Base-by-base conservation (phyloP, 768 basidiomycete genomes). In the Hydnomerulius pinastri region DNA sequence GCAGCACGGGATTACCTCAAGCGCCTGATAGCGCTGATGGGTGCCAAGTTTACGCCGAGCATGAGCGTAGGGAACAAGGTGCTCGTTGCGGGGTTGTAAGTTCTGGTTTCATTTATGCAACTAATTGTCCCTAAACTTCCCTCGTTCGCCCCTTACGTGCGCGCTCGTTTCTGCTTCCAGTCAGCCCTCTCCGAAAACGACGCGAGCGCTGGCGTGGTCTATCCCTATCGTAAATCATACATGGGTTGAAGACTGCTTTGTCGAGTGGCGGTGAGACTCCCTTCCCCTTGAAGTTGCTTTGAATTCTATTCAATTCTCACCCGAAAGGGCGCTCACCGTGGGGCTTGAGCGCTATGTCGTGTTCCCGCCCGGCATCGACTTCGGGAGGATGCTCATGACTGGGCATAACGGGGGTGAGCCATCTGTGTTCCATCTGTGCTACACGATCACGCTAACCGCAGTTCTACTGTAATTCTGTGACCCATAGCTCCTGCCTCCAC, bases 231-330 rank as follows among this genome's bases (percentile, higher is more conserved):
- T 95, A 10, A 96, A 93, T 58, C 94, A 98, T 58, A 77, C 79
- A 0, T 97, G 92, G 92, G 75, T 97, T 3, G 94, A 97, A 62
- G 91, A 94, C 54, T 95, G 91, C 63, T 89, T 94, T 61, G 69
- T 83, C 18, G 77, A 83, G 44, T 97, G 94, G 93, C 78, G 79
- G 40, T 64, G 35, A 37, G 53, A 42, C 23, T 38, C 10, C 11
- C 13, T 23, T 17, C 8, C 8, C 30, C 27, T 2, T 43, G 23
- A 12, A 39, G 53, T 28, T 2, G n/a, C 12, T 29, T 5, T 23
- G 9, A 7, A 8, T 35, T 8, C n/a, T 6, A 32, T 6, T 6
- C 1, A 35, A 12, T 38, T 2, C 15, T 17, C 2, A 30, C 17
- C 8, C 25, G 13, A 39, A 24, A 70, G 68, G 15, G 76, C 78